phyloP scores from a whole-genome alignment of 2,329 filamentous ascomycete species.

The Oidium heveae region DNA sequence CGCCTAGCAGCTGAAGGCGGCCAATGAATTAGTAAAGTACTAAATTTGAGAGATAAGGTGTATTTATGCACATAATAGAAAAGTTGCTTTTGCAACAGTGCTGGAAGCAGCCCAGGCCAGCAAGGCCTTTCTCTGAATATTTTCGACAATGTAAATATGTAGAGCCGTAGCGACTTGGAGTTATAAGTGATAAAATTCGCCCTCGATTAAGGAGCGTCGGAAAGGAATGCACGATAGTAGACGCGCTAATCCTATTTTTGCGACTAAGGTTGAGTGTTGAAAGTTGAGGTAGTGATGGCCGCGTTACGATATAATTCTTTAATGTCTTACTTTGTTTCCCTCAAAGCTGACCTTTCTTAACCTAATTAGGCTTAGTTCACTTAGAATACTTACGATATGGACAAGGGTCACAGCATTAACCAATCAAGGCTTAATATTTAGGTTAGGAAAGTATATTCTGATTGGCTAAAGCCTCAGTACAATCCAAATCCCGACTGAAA shows the following conservation, averaged over 20 bases:
- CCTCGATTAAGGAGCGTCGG: background rate
- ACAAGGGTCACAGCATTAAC: too few relatives aligned
- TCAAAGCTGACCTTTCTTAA: background rate
- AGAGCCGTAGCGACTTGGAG: background rate
- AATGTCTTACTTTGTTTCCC: background rate
- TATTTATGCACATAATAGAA: background rate
- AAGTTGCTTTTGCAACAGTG: slow-evolving; percentile 10
- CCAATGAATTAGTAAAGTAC: background rate
- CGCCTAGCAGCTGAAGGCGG: background rate
- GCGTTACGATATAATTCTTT: background rate
- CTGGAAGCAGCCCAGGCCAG: slow-evolving; percentile 13
- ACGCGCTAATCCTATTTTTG: slow-evolving; percentile 12
- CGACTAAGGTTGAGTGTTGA: background rate
- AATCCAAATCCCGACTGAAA: too few relatives aligned
- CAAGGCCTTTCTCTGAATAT: slow-evolving; percentile 10
- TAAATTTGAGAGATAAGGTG: background rate
- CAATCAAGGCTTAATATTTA: too few relatives aligned
- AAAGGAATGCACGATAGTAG: slow-evolving; percentile 13
- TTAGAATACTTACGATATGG: too few relatives aligned
- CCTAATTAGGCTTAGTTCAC: background rate
- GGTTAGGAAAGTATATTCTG: too few relatives aligned
- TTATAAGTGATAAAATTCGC: background rate
- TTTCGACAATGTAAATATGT: slow-evolving; percentile 3
- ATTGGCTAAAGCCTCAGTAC: too few relatives aligned
- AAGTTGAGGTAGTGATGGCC: background rate